Evolutionary conservation across 305 asterid genomes (phyloP).

Genomic region (Caryopteris hybrid): DNA sequence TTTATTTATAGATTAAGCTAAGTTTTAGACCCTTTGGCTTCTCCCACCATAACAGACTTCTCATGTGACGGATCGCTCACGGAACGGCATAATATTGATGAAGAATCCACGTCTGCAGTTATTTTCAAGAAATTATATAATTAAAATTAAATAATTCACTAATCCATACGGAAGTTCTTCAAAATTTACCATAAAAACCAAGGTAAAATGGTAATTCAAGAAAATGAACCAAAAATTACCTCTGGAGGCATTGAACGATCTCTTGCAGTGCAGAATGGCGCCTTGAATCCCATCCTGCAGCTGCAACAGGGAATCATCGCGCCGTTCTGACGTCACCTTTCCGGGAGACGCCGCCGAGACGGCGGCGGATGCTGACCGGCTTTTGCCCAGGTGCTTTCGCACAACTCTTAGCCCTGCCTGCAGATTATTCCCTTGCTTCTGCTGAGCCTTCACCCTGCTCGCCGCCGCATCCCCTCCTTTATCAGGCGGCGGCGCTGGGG

Average conservation of each 20-base stretch:
- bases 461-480: conserved; percentile 16
- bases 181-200: background rate
- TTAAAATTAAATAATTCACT: background rate
- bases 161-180: background rate
- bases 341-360: conserved; percentile 24
- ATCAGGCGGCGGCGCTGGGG: conserved; percentile 20
- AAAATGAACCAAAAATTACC: conserved; percentile 27
- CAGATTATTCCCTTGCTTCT: conserved; percentile 49
- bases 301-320: conserved; percentile 72
- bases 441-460: conserved; percentile 26
- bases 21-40: conserved; percentile 19
- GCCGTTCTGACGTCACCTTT: conserved; percentile 38
- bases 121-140: background rate
- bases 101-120: conserved; percentile 39
- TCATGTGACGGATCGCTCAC: conserved; percentile 62
- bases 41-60: conserved; percentile 33
- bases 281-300: conserved; percentile 83
- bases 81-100: conserved; percentile 52
- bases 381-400: conserved; percentile 56
- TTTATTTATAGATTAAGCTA: background rate
- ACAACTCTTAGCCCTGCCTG: conserved; percentile 61
- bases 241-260: conserved; percentile 67
- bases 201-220: background rate
- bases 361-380: conserved; percentile 56
- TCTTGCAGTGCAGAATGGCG: conserved; percentile 88